phyloP scores from a whole-genome alignment of 2,329 filamentous ascomycete genomes.

The Metarhizium robertsii region DNA sequence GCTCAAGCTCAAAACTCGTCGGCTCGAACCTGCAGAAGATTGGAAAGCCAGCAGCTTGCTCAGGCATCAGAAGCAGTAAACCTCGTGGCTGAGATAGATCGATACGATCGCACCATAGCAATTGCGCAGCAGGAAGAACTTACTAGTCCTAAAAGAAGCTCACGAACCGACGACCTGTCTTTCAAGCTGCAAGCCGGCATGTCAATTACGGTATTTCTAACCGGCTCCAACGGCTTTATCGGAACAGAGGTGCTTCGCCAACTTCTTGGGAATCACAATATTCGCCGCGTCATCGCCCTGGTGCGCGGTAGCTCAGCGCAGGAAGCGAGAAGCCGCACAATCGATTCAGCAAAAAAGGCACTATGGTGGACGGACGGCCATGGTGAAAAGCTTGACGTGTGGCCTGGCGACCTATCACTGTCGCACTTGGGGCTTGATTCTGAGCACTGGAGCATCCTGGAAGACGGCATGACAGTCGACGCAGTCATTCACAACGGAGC shows the following conservation, averaged over 20 bases:
- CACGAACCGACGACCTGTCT: neutral
- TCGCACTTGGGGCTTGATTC: neutral
- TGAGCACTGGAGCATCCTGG: neutral
- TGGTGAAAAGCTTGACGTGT: slow-evolving; percentile 6
- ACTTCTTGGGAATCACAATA: slow-evolving; percentile 2
- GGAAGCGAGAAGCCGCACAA: slow-evolving; percentile 1
- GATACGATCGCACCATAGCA: no score
- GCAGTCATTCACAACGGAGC: slow-evolving; percentile 10
- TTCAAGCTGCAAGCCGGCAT: neutral
- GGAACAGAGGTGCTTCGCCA: slow-evolving; percentile 8
- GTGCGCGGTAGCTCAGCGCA: neutral
- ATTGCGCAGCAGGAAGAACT: no score
- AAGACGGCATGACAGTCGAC: neutral
- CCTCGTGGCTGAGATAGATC: no score
- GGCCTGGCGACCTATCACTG: slow-evolving; percentile 3
- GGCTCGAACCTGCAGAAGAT: no score
- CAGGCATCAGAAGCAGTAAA: no score
- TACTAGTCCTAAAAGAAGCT: no score
- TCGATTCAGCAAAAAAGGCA: slow-evolving; percentile 5
- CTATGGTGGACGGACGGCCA: slow-evolving; percentile 7
- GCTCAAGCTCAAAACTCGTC: no score
- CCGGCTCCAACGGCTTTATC: slow-evolving; percentile 7
- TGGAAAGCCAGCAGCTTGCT: no score
- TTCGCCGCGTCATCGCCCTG: slow-evolving; percentile 3
- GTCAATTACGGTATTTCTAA: slow-evolving; percentile 4